Evolutionary conservation across 306 rosid genomes (phyloP), one percentile per base, ranked within the genome.

Genomic region (Acacia confusa): DNA sequence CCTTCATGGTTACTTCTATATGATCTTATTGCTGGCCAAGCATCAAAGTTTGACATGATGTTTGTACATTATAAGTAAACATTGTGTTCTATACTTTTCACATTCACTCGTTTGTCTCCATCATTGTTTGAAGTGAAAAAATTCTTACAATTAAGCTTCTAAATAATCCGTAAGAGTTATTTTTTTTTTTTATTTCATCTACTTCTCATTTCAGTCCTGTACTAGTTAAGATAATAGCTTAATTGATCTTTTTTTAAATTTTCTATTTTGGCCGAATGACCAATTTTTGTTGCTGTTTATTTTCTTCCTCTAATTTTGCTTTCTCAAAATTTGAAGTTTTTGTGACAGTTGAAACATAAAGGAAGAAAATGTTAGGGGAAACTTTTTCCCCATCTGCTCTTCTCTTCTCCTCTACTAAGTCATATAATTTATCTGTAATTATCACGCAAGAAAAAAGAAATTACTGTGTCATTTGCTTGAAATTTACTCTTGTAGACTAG

Each of bases 1-100:
- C 78, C 84, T 53, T 78, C 69, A 72, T 76, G 72, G 81, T 53
- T 66, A 70, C 58, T 53, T 85, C 84, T 86, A 36, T 74, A 61
- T 74, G 66, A 81, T 83, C 74, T 83, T 60, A 38, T 70, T 77
- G 76, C 57, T 64, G 83, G 80, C 70, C 34, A 28, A n/a, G 64
- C 86, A 60, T 82, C 79, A 13, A 55, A 63, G 3, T 50, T 66
- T 52, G 15, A 78, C 63, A 76, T 55, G 78, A 20, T 83, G 32
- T 40, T 40, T 40, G 30, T 38, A 69, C 52, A 40, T 69, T 38
- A 40, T 1, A 36, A 17, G 25, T 32, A 66, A 34, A 7, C 45
- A 32, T 34, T 17, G 13, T 65, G 19, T 34, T 66, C 44, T 15
- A 64, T 14, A 15, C 30, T 15, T 28, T 30, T 75, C 81, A 13